phyloP scores from a whole-genome alignment of 768 basidiomycete species.

The Gymnopilus dilepis region DNA sequence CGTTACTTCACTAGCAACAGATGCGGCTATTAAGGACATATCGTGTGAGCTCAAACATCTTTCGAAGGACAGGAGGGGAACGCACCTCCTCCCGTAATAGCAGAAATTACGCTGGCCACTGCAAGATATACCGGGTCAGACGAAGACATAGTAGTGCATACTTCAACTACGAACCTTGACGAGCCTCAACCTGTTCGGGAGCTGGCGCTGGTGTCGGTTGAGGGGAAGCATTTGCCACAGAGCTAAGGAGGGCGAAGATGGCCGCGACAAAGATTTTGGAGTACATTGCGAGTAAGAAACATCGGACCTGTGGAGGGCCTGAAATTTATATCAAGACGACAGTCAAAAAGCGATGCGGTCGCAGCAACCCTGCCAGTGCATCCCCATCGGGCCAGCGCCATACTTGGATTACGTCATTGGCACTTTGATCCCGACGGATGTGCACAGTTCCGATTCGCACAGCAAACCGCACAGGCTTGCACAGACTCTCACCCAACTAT shows the following conservation, averaged over 20 bases:
- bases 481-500: conserved; percentile 42
- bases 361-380: background rate
- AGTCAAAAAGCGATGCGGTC: conserved; percentile 8
- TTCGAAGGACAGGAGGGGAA: background rate
- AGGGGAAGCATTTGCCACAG: conserved; percentile 35
- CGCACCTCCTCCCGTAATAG: conserved; percentile 35
- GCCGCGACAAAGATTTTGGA: conserved; percentile 40
- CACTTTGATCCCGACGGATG: background rate
- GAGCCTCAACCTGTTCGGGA: conserved; percentile 35
- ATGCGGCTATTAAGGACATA: conserved; percentile 33
- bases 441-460: conserved; percentile 4
- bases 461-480: conserved; percentile 4
- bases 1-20: conserved; percentile 43
- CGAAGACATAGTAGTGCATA: background rate
- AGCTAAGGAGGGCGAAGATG: conserved; percentile 40
- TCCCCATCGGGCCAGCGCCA: background rate
- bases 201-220: conserved; percentile 28
- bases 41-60: background rate
- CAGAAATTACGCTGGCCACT: conserved; percentile 44
- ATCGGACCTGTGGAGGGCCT: conserved; percentile 22
- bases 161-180: conserved; percentile 44
- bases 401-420: conserved; percentile 15
- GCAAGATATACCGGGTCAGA: conserved; percentile 19
- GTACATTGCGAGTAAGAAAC: conserved; percentile 41
- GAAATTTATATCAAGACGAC: conserved; percentile 7